These are phyloP conservation scores for Caloboletus firmus DNA, from an alignment of 1,284 basidiomycete species.

Conservation along the genomic window DNA sequence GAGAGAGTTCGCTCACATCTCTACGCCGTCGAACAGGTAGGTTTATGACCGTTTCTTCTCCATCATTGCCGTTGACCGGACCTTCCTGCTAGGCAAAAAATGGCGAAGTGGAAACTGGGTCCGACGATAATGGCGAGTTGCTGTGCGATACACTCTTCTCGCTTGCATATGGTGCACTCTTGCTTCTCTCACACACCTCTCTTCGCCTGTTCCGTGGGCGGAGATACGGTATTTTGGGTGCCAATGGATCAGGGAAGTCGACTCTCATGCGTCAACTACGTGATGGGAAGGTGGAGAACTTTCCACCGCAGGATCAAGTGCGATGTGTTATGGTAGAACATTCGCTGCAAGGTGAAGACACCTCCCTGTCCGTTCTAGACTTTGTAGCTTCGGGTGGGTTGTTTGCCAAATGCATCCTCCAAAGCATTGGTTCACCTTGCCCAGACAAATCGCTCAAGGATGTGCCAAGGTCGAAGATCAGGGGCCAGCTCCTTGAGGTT, in stretches of 20 bases:
- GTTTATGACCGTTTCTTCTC: slow-evolving; percentile 14
- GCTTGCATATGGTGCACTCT: slow-evolving; percentile 93
- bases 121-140: slow-evolving; percentile 79
- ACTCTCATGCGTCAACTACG: slow-evolving; percentile 96
- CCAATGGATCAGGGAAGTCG: slow-evolving; percentile 96
- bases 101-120: slow-evolving; percentile 40
- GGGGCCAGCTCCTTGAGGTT: slow-evolving; percentile 78
- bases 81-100: slow-evolving; percentile 50
- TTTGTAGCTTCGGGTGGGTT: slow-evolving; percentile 80
- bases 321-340: slow-evolving; percentile 96
- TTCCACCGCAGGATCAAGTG: slow-evolving; percentile 86
- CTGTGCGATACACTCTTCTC: slow-evolving; percentile 95
- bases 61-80: slow-evolving; percentile 8
- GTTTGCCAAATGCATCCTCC: slow-evolving; percentile 6
- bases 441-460: slow-evolving; percentile 61
- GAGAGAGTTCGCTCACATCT: slow-evolving; percentile 73
- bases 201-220: slow-evolving; percentile 89
- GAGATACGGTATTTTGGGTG: slow-evolving; percentile 93
- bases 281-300: slow-evolving; percentile 95
- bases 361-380: slow-evolving; percentile 77
- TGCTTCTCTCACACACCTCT: slow-evolving; percentile 93
- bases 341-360: slow-evolving; percentile 91
- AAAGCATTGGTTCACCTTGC: slow-evolving; percentile 7
- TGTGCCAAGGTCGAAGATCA: slow-evolving; percentile 68
- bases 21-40: slow-evolving; percentile 70